Evolutionary conservation across 306 rosid species (phyloP).

Genomic region (Begonia loranthoides): DNA sequence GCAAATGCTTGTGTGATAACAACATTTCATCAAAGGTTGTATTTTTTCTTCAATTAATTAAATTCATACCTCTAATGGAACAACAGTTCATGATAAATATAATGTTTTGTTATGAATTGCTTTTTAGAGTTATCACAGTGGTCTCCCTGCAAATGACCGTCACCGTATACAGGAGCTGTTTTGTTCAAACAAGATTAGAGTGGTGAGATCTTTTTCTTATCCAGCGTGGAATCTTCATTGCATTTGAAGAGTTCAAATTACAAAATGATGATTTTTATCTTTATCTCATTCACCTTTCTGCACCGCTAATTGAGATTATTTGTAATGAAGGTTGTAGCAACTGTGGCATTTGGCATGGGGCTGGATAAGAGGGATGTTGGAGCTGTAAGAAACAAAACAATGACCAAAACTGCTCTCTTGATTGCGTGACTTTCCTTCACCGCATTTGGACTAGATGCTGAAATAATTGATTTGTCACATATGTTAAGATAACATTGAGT

Average conservation of each 20-base stretch:
- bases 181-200: conserved; percentile 74
- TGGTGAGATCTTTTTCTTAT: conserved; percentile 38
- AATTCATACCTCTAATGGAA: conserved; percentile 7
- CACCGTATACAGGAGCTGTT: conserved; percentile 65
- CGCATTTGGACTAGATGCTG: not conserved
- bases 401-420: conserved; percentile 4
- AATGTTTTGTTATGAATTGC: conserved; percentile 15
- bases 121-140: conserved; percentile 70
- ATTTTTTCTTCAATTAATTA: conserved; percentile 10
- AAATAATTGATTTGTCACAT: too few species aligned
- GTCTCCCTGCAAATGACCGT: conserved; percentile 74
- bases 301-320: conserved; percentile 15
- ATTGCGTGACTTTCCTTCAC: not conserved
- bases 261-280: conserved; percentile 7
- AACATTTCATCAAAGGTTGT: conserved; percentile 69
- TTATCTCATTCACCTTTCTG: conserved; percentile 10
- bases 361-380: conserved; percentile 90
- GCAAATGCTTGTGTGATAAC: conserved; percentile 62
- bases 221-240: conserved; percentile 10
- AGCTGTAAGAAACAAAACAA: conserved; percentile 48
- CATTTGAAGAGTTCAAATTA: conserved; percentile 2
- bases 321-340: conserved; percentile 76
- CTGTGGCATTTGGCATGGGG: conserved; percentile 99
- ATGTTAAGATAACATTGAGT: not conserved
- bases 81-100: conserved; percentile 8